phyloP scores from a whole-genome alignment of 345 rosid genomes.

The Bruguiera parviflora region DNA sequence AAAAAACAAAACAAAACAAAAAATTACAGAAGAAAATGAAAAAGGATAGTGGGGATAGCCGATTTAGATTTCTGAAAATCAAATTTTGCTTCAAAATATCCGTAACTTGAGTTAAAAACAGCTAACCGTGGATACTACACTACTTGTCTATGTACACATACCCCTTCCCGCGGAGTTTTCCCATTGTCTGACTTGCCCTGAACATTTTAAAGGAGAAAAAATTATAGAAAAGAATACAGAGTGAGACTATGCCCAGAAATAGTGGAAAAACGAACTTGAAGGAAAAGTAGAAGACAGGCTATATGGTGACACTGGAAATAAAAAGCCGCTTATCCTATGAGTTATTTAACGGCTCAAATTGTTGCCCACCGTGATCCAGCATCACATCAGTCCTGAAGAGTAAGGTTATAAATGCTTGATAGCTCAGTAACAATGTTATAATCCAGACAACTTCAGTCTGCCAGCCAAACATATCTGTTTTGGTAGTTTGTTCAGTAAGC shows the following conservation, averaged over 20 bases:
- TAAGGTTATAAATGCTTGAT: no score
- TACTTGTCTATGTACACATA: conserved; percentile 23
- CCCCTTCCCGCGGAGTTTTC: conserved; percentile 89
- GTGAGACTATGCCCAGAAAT: conserved; percentile 12
- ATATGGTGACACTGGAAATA: neutral
- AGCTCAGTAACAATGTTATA: no score
- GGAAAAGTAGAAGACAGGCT: neutral
- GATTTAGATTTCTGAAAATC: neutral
- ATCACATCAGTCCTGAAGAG: no score
- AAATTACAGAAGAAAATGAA: neutral
- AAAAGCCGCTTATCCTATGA: neutral
- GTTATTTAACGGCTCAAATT: no score
- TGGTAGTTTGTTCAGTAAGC: no score
- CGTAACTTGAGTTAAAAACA: neutral
- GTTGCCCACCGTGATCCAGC: no score
- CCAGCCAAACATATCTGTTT: no score
- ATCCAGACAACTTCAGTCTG: no score
- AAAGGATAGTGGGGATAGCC: neutral
- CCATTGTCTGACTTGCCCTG: conserved; percentile 70
- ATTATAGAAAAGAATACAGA: neutral
- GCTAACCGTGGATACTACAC: neutral
- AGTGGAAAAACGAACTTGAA: neutral
- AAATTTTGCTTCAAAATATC: neutral
- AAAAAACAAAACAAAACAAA: no score
- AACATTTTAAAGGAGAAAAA: conserved; percentile 16